phyloP scores from a whole-genome alignment of 306 rosid genomes.

The Cucumis melo region DNA sequence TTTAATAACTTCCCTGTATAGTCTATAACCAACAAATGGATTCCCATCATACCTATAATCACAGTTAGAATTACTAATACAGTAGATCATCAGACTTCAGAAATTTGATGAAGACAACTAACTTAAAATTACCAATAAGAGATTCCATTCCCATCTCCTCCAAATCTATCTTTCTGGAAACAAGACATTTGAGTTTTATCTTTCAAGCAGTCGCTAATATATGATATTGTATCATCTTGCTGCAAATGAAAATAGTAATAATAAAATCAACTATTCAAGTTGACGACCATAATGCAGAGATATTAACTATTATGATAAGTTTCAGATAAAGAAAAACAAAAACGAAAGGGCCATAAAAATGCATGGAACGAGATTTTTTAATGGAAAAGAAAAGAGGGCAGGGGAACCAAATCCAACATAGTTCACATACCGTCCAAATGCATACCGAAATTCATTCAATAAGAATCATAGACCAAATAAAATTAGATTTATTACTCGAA shows the following conservation, averaged over 20 bases:
- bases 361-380: neutral
- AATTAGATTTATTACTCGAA: neutral
- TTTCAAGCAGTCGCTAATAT: constrained; percentile 55
- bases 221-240: constrained; percentile 68
- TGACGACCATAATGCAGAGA: too few relatives aligned
- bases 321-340: neutral
- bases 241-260: constrained; percentile 17
- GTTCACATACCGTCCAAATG: neutral
- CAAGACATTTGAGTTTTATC: constrained; percentile 50
- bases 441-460: neutral
- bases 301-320: neutral
- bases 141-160: constrained; percentile 44
- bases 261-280: neutral
- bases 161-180: constrained; percentile 56
- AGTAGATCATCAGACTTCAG: neutral
- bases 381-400: neutral
- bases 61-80: constrained; percentile 10
- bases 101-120: neutral
- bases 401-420: neutral
- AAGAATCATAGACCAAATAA: neutral
- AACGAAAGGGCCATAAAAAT: neutral
- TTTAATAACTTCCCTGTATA: constrained; percentile 41
- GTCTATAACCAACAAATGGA: constrained; percentile 36
- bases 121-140: constrained; percentile 46
- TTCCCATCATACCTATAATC: constrained; percentile 73